Evolutionary conservation across 345 rosid genomes (phyloP).

Genomic region (Gossypium herbaceum): DNA sequence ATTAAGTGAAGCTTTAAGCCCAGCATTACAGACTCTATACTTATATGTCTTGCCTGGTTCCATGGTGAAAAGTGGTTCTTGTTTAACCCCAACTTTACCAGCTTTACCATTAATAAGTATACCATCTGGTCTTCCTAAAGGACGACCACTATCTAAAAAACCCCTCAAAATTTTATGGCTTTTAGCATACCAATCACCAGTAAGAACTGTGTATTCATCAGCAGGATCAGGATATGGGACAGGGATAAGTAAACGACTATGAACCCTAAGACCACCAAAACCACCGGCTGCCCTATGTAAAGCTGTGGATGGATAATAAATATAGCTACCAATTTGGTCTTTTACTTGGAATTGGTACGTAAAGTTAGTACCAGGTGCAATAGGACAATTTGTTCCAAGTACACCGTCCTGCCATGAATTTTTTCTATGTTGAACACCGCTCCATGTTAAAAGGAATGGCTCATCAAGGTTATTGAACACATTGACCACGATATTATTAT

Average conservation of each 20-base stretch:
- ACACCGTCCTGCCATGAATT: too few species aligned
- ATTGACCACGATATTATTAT: too few species aligned
- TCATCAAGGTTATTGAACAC: too few species aligned
- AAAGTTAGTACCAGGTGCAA: constrained; percentile 59
- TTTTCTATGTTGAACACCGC: too few species aligned
- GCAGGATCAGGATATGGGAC: constrained; percentile 61
- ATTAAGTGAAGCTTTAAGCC: constrained; percentile 52
- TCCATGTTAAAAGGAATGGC: too few species aligned
- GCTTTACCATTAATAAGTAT: constrained; percentile 59
- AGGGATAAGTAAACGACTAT: constrained; percentile 68
- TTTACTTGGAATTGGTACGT: constrained; percentile 84
- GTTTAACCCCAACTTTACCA: constrained; percentile 33
- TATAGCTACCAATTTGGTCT: constrained; percentile 84
- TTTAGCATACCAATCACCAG: constrained; percentile 61
- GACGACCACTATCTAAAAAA: constrained; percentile 47
- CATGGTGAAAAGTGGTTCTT: constrained; percentile 51
- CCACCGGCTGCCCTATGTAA: constrained; percentile 59
- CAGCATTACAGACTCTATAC: constrained; percentile 65
- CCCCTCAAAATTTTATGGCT: constrained; percentile 40
- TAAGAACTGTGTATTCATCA: constrained; percentile 62
- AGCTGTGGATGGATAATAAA: constrained; percentile 50
- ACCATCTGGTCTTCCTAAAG: constrained; percentile 52
- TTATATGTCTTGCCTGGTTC: constrained; percentile 57
- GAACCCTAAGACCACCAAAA: constrained; percentile 62
- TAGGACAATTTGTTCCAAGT: constrained; percentile 69